Percentiles rank a stretch among this genome's conserved stretches.
These are phyloP conservation scores for Isochrysis galbana DNA, from an alignment of 78 protist species.

Conservation along the genomic window DNA sequence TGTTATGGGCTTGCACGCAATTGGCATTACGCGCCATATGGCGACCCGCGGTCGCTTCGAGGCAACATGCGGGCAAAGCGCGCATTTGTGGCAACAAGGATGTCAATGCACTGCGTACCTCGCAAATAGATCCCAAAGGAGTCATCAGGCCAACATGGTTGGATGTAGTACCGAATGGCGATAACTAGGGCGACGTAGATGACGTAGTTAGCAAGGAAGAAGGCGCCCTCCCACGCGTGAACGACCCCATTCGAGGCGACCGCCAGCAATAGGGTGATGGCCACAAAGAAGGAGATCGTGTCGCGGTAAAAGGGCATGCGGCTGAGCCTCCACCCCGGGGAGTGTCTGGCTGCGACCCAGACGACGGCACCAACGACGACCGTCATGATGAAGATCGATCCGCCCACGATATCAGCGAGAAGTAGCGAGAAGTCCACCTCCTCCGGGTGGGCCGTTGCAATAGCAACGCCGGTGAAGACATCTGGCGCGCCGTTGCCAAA, in stretches of 20 bases:
- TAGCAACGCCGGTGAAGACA: slow-evolving; percentile 47
- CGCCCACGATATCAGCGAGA: slow-evolving; percentile 22
- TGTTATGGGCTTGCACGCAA: too few relatives aligned
- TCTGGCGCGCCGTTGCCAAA: slow-evolving; percentile 55
- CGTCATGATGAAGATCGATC: slow-evolving; percentile 6
- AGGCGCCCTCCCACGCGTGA: neutral
- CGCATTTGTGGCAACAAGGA: too few relatives aligned
- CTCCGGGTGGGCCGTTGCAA: neutral
- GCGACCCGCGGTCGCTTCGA: too few relatives aligned
- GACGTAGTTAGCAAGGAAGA: neutral
- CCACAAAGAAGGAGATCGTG: neutral
- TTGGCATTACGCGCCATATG: too few relatives aligned
- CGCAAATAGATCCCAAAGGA: neutral
- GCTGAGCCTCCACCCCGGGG: neutral
- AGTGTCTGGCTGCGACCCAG: neutral
- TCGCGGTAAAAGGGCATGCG: neutral
- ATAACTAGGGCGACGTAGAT: slow-evolving; percentile 11
- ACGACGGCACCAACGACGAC: slow-evolving; percentile 23
- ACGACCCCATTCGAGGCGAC: neutral
- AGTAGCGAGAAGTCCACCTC: neutral
- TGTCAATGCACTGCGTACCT: too few relatives aligned
- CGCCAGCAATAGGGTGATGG: neutral
- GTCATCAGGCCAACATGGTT: neutral
- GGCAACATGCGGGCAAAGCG: too few relatives aligned
- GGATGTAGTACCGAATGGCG: neutral